Evolutionary conservation across 2,329 filamentous ascomycete species (phyloP), one percentile per base, ranked within the genome.

Genomic region (Diaporthe caulivora): DNA sequence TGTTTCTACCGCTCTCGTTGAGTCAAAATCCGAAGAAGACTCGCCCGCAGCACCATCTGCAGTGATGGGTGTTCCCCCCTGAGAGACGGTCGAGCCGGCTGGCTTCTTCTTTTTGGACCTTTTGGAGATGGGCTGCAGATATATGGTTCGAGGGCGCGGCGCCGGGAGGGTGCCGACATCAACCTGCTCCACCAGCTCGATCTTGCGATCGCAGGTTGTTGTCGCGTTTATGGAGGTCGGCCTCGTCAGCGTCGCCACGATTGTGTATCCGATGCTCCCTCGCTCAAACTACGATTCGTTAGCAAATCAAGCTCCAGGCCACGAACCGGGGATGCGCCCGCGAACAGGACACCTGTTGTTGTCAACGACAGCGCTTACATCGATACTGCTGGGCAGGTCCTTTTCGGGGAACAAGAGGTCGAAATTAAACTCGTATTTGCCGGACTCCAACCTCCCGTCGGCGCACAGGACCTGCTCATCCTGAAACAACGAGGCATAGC

Each of bases 221-320:
- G 92, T 95, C 2, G 96, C 92, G 18, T 92, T 89, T 75, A 98
- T 97, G 8, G 95, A 92, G 0, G 94, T 97, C 26, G 97, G 96
- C 72, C 95, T 91, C 26, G 96, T 98, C 72, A 98, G 83, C 11
- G 95, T 98, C 42, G 96, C 93, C 8, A 94, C 96, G 78, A 98
- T 90, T 85, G 96, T 91, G 84, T 98, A 99, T 26, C 93, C 93
- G 78, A 99, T 94, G 2, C 94, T 95, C 47, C 97, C 97, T 80
- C 96, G 92, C 84, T 98, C 97, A 82, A 99, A 99, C 95, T 98
- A 82, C 11, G 24, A 9, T 34, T 2, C 18, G 29, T 67, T 17
- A 55, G 57, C 44, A 26, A 49, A 55, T 42, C 5, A 26, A 17
- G 2, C 2, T 6, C 55, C 21, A 21, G 10, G 17, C 9, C 18